Evolutionary conservation across 169 alveolate species (phyloP), one percentile per base, ranked within the genome.

Genomic region (Amoebophrya sp.): DNA sequence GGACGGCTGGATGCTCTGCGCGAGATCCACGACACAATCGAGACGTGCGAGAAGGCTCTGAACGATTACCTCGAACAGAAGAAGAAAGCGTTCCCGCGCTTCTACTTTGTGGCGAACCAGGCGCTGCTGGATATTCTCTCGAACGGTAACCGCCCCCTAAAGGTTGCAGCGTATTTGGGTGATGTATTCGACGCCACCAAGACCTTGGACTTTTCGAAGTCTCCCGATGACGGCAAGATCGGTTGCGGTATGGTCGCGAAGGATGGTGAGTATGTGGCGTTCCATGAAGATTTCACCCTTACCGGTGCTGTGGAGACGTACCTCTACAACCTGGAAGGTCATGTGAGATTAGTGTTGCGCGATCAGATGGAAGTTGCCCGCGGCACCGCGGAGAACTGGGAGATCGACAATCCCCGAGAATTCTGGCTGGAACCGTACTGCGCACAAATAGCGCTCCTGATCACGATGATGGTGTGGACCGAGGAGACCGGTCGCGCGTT

Each of bases 81-180:
- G 96, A 98, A 98, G 96, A 98, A 97, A 96, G 96, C 97, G 0
- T 97, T 97, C 97, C 99, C 99, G 0, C 97, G 99, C 53, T 98
- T 98, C 95, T 98, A 98, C 95, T 98, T 98, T 96, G 97, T 97
- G 32, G 97, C 99, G 3, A 98, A 98, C 93, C 98, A 97, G 93
- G 98, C 99, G 0, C 94, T 98, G 94, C 94, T 98, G 53, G 98
- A 97, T 66, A 98, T 98, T 92, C 96, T 98, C 77, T 96, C 99
- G 55, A 97, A 97, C 93, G 99, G 99, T 53, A 97, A 97, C 94
- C 96, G 97, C 94, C 99, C 99, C 18, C 95, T 97, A 90, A 97
- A 95, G 94, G 98, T 98, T 10, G 96, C 97, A 35, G 97, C 96
- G 93, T 97, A 97, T 93, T 94, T 98, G 77, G 98, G 98, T 41